Evolutionary conservation across 768 basidiomycete genomes (phyloP).

Genomic region (Mycena sanguinolenta): DNA sequence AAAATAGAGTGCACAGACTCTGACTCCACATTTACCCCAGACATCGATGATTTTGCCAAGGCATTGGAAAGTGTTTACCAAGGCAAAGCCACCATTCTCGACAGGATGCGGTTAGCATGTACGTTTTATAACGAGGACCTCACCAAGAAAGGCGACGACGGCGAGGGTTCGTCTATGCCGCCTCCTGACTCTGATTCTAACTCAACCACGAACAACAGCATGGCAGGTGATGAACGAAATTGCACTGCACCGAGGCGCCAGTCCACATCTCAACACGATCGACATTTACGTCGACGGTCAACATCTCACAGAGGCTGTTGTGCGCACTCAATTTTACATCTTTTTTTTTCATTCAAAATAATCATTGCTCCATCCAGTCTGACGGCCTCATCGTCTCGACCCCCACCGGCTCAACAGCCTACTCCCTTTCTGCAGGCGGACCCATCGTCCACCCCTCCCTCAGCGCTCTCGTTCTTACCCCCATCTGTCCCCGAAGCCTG

Average conservation of each 20-base stretch:
- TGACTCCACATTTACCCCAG: slow-evolving; percentile 53
- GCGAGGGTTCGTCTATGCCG: slow-evolving; percentile 62
- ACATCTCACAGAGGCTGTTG: slow-evolving; percentile 95
- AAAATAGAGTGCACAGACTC: background rate
- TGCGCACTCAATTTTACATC: slow-evolving; percentile 55
- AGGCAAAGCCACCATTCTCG: slow-evolving; percentile 84
- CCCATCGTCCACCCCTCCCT: slow-evolving; percentile 96
- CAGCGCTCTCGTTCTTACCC: slow-evolving; percentile 91
- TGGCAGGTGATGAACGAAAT: slow-evolving; percentile 99
- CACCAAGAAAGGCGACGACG: slow-evolving; percentile 66
- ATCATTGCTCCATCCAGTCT: slow-evolving; percentile 63
- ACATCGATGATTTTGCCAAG: slow-evolving; percentile 88
- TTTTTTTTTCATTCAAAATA: slow-evolving; percentile 14
- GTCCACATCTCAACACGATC: slow-evolving; percentile 92
- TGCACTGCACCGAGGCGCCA: slow-evolving; percentile 90
- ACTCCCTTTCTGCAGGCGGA: slow-evolving; percentile 94
- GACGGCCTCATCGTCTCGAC: slow-evolving; percentile 96
- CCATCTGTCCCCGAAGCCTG: slow-evolving; percentile 94
- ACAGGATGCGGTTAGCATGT: slow-evolving; percentile 92
- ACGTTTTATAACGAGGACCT: slow-evolving; percentile 76
- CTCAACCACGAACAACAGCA: slow-evolving; percentile 56
- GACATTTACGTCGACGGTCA: slow-evolving; percentile 95
- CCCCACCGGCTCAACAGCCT: slow-evolving; percentile 96
- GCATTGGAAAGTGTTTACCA: slow-evolving; percentile 85
- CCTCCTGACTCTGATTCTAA: background rate